A percentile compares a stretch with the other conserved stretches of the same genome.
Evolutionary conservation across 345 rosid genomes (phyloP).

Genomic region (Aegle marmelos): DNA sequence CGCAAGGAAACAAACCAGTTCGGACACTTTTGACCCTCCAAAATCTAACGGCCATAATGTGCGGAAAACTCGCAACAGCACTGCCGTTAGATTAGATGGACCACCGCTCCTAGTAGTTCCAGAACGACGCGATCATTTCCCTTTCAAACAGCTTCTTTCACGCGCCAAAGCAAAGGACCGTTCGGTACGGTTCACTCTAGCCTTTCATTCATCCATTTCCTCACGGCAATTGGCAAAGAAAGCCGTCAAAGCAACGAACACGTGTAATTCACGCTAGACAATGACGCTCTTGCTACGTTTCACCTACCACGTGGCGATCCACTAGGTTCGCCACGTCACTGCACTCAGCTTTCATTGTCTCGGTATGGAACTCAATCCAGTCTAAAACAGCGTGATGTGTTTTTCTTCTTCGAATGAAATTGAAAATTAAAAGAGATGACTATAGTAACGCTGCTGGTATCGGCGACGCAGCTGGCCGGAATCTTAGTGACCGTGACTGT

Average conservation of each 20-base stretch:
- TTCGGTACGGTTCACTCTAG: neutral
- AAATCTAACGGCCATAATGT: neutral
- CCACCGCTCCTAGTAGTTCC: neutral
- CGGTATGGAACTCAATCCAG: neutral
- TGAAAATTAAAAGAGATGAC: constrained; percentile 25
- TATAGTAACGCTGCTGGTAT: constrained; percentile 37
- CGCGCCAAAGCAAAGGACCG: neutral
- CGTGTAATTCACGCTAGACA: neutral
- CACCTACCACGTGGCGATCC: neutral
- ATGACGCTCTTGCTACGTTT: neutral
- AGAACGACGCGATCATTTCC: neutral
- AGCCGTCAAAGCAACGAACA: neutral
- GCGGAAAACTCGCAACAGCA: neutral
- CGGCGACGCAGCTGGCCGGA: constrained; percentile 76
- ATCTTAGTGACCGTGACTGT: constrained; percentile 54
- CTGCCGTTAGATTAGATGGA: neutral
- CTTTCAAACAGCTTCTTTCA: neutral
- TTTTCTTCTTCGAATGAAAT: neutral
- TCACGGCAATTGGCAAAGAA: neutral
- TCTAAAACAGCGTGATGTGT: neutral
- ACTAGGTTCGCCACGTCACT: neutral
- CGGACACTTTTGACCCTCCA: no score
- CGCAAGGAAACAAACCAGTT: no score
- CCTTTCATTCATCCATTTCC: neutral
- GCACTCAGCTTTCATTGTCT: neutral